Evolutionary conservation across 2,329 filamentous ascomycete species (phyloP), one percentile per base, ranked within the genome.

Genomic region (Microcyclospora tardicrescens): DNA sequence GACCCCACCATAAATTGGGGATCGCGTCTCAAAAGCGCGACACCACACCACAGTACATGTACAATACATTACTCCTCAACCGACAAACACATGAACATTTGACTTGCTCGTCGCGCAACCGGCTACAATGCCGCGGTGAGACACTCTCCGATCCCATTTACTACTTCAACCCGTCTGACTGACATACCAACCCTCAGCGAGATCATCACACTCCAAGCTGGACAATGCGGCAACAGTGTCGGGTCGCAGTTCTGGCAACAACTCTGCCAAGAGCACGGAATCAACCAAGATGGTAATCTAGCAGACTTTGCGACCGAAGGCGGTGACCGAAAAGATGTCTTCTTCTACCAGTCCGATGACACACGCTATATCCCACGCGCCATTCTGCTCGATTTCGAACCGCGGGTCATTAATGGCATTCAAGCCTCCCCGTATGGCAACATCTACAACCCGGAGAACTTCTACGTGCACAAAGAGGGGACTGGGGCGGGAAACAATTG

Each of bases 371-470:
- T 98, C 50, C 91, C 91, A 10, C 77, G 91, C 58, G 89, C 91
- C 35, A 96, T 98, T 53, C 69, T 98, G 37, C 81, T 98, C 46
- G 91, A 98, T 60, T 70, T 98, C 30, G 91, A 98, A 63, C 91
- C 91, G 16, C 75, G 91, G 48, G 87, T 96, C 46, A 82, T 98
- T 57, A 83, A 96, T 58, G 70, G 78, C 44, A 98, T 98, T 51
- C 89, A 96, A 65, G 81, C 80, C 9, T 86, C 91, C 1, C 80
- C 87, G 0, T 98, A 98, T 69, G 85, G 81, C 62, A 96, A 98
- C 61, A 98, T 98, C 43, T 98, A 98, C 74, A 98, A 98, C 60
- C 91, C 91, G 0, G 91, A 98, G 64, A 98, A 98, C 69, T 95
- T 96, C 66, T 98, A 93, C 60, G 77, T 96, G 38, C 85, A 89